Percentiles rank a stretch among this genome's conserved stretches.
phyloP scores from a whole-genome alignment of 306 rosid genomes.

The Ochetophila trinervis region DNA sequence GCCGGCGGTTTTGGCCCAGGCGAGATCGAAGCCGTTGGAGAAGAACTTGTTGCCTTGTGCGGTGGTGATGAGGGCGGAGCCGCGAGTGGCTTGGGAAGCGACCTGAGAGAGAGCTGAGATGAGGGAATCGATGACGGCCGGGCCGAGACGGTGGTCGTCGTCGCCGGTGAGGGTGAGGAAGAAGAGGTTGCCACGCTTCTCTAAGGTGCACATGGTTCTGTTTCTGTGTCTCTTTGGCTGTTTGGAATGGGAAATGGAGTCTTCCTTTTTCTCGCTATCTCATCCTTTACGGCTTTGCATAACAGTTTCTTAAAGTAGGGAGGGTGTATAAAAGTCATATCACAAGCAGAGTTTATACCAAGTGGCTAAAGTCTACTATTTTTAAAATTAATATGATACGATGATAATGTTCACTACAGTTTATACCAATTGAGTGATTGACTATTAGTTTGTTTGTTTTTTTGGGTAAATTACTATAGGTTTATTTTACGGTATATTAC shows the following conservation, averaged over 20 bases:
- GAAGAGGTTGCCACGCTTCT: constrained; percentile 61
- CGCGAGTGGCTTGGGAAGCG: constrained; percentile 45
- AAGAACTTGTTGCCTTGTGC: constrained; percentile 54
- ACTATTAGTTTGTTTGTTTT: too few species aligned
- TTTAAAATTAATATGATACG: too few species aligned
- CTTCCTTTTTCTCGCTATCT: too few species aligned
- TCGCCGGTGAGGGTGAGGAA: constrained; percentile 54
- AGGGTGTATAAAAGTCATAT: too few species aligned
- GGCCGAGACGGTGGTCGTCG: constrained; percentile 55
- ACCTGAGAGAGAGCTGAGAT: constrained; percentile 39
- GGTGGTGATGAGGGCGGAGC: constrained; percentile 70
- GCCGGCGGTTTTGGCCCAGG: constrained; percentile 52
- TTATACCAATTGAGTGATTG: too few species aligned
- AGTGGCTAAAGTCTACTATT: too few species aligned
- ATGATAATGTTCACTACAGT: too few species aligned
- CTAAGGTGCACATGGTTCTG: constrained; percentile 51
- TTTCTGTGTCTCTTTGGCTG: too few species aligned
- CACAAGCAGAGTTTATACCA: too few species aligned
- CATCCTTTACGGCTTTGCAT: background rate
- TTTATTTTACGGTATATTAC: too few species aligned
- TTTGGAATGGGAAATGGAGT: background rate
- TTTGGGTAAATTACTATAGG: too few species aligned
- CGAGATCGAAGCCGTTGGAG: constrained; percentile 77
- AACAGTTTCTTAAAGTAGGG: too few species aligned
- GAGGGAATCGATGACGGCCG: constrained; percentile 43